These are phyloP conservation scores for Flagelloscypha sp. DNA, from an alignment of 768 basidiomycete species.

Conservation along the genomic window DNA sequence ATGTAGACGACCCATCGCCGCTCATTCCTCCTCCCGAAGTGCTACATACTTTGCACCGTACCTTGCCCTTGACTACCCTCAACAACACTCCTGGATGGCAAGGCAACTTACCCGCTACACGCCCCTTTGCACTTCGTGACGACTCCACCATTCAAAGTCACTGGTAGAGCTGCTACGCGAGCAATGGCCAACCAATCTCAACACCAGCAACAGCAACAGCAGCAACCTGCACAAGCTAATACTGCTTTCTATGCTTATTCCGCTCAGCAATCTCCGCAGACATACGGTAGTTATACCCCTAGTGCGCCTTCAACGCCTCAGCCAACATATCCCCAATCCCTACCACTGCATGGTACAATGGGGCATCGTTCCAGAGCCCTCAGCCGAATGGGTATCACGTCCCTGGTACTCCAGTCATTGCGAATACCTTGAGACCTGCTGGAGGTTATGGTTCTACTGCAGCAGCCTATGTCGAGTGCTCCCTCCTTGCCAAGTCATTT, in stretches of 20 bases:
- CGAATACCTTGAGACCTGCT: too few species aligned
- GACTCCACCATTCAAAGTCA: constrained; percentile 64
- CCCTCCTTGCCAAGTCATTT: too few species aligned
- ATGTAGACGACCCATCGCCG: constrained; percentile 30
- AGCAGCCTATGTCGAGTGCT: too few species aligned
- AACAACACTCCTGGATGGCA: constrained; percentile 58
- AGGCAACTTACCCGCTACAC: constrained; percentile 57
- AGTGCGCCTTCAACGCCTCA: constrained; percentile 8
- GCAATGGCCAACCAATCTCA: constrained; percentile 2
- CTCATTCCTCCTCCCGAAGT: constrained; percentile 56
- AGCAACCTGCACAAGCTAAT: too few species aligned
- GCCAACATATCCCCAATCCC: constrained; percentile 6
- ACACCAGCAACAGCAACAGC: constrained; percentile 9
- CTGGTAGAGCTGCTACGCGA: constrained; percentile 18
- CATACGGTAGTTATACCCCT: too few species aligned
- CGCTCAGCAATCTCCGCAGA: too few species aligned
- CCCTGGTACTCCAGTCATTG: too few species aligned
- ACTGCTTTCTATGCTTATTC: too few species aligned
- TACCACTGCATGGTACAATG: too few species aligned
- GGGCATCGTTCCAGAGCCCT: too few species aligned
- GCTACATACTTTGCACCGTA: constrained; percentile 65
- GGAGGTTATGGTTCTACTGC: too few species aligned
- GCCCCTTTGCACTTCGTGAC: constrained; percentile 58
- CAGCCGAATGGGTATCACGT: too few species aligned
- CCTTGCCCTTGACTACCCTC: constrained; percentile 48